A percentile compares a stretch with the other conserved stretches of the same genome.
Evolutionary conservation across 768 basidiomycete genomes (phyloP).

Genomic region (Boletus reticulatus): DNA sequence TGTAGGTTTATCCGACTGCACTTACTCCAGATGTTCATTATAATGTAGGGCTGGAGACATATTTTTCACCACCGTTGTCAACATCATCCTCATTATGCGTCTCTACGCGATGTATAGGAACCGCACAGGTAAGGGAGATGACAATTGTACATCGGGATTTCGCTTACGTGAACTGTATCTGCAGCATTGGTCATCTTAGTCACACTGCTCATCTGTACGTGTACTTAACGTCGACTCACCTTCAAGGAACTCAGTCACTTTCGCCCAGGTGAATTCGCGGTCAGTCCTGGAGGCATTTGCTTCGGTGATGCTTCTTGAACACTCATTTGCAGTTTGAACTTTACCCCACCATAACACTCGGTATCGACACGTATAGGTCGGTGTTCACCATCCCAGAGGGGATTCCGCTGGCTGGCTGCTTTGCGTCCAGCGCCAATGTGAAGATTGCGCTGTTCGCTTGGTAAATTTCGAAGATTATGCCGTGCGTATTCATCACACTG

Average conservation of each 20-base stretch:
- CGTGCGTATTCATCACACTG: no score
- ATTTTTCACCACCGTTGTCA: conserved; percentile 2
- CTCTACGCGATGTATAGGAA: conserved; percentile 1
- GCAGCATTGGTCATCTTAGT: neutral
- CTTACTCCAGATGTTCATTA: neutral
- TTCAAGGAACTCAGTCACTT: neutral
- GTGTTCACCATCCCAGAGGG: neutral
- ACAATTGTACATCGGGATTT: neutral
- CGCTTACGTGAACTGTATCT: neutral
- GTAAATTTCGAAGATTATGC: neutral
- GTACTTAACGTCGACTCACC: no score
- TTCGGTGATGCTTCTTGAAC: neutral
- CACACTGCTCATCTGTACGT: neutral
- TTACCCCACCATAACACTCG: neutral
- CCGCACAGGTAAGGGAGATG: neutral
- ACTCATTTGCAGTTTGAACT: conserved; percentile 1
- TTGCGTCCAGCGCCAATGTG: neutral
- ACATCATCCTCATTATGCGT: conserved; percentile 1
- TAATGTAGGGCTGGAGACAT: neutral
- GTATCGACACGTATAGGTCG: neutral
- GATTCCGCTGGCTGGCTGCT: neutral
- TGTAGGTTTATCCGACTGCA: neutral
- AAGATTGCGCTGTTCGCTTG: neutral
- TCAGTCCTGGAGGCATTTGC: neutral
- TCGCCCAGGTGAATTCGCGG: neutral